Base-by-base conservation (phyloP, 169 alveolate genomes). In the Plasmodium inui region DNA sequence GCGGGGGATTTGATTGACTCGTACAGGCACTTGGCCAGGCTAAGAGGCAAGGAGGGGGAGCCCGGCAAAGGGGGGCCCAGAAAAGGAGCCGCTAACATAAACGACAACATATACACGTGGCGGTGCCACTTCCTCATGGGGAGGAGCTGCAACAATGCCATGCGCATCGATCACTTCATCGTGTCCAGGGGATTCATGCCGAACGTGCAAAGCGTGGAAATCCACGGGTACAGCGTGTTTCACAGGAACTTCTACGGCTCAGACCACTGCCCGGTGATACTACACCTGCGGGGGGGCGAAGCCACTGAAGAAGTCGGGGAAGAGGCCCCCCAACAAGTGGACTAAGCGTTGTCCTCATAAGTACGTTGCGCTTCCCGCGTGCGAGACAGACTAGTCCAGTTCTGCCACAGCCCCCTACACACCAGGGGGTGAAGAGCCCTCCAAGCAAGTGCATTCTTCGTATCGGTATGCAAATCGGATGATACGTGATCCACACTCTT, bases 261-360 rank as follows among this genome's bases (percentile, higher is more conserved):
- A 0, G 94, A 89, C 55, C 94, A 89, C 37, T 89, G 94, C 41
- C 94, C 94, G 3, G 94, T 89, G 9, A 89, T 89, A 14, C 70
- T 89, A n/a, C 53, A 57, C 41, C 93, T 85, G 37, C 44, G 79
- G 22, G 53, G 80, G 55, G 34, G 84, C 17, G 26, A 10, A 32
- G 78, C 32, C 55, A 72, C n/a, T 30, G 7, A 46, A 6, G 28
- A 76, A n/a, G 81, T 57, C 28, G 72, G 94, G 3, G 81, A 76
- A 3, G 89, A 78, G 26, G 37, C 89, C 4, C 46, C 19, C 2
- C 28, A 92, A 8, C 39, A 90, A 2, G 94, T 96, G 74, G 76
- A 78, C 34, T 90, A 85, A 80, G 80, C 89, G 26, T 74, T 84
- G 70, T 95, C 93, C 22, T 81, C 55, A 61, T 97, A 96, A 70